A percentile compares a stretch with the other conserved stretches of the same genome.
These are phyloP conservation scores for Prunus yedoensis DNA, from an alignment of 331 rosid species.

Conservation along the genomic window DNA sequence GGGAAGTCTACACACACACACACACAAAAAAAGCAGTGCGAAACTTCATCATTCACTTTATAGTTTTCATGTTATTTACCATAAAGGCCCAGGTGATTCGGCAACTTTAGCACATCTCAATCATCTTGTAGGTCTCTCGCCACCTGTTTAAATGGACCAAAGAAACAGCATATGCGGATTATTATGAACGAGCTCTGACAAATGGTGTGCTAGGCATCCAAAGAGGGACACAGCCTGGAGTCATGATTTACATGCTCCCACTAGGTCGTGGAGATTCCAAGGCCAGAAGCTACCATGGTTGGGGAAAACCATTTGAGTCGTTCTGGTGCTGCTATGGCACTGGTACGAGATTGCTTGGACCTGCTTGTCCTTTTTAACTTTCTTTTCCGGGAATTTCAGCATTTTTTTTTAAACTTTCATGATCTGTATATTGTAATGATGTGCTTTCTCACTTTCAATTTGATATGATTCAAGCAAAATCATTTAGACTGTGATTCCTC, in stretches of 20 bases:
- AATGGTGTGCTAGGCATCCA: conserved; percentile 85
- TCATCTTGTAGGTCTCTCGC: conserved; percentile 74
- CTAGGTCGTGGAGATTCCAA: conserved; percentile 68
- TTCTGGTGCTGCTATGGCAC: conserved; percentile 99
- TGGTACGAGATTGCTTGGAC: conserved; percentile 34
- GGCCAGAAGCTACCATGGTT: conserved; percentile 53
- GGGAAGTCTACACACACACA: background rate
- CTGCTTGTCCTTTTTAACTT: conserved; percentile 3
- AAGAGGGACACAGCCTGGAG: conserved; percentile 94
- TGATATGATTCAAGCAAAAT: background rate
- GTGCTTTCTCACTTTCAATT: background rate
- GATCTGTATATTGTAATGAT: background rate
- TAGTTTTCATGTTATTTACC: background rate
- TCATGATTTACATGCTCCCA: conserved; percentile 94
- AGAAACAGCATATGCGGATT: conserved; percentile 77
- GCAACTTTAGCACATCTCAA: conserved; percentile 3
- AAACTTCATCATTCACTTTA: background rate
- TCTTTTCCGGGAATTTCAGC: background rate
- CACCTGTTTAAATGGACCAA: conserved; percentile 82
- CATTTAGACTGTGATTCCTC: background rate
- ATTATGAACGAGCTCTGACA: conserved; percentile 83
- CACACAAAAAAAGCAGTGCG: background rate
- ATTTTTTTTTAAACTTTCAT: background rate
- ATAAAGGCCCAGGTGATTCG: background rate
- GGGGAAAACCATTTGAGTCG: conserved; percentile 61